phyloP scores from a whole-genome alignment of 345 rosid species.

The Kernera saxatilis region DNA sequence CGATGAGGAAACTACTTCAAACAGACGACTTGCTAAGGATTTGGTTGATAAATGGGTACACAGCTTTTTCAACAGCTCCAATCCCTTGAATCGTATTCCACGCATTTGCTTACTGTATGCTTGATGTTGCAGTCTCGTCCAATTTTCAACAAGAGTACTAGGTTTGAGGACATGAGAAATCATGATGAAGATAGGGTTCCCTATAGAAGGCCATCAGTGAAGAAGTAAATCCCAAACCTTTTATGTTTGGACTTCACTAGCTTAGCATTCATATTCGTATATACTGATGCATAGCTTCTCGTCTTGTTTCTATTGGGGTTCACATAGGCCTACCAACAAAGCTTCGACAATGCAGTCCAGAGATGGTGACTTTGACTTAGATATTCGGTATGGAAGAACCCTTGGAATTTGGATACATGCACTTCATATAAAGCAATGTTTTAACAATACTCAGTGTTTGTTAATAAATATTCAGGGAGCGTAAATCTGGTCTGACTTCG shows the following conservation, averaged over 20 bases:
- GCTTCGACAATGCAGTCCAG: conserved; percentile 68
- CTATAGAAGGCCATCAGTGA: conserved; percentile 64
- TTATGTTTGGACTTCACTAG: background rate
- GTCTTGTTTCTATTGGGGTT: background rate
- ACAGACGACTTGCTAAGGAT: conserved; percentile 92
- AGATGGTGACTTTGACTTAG: conserved; percentile 89
- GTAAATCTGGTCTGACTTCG: conserved; percentile 65
- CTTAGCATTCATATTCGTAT: background rate
- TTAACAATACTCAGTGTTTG: conserved; percentile 1
- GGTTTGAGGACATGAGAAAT: conserved; percentile 93
- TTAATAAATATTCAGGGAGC: conserved; percentile 40
- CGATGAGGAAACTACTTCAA: conserved; percentile 90
- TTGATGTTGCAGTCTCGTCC: conserved; percentile 79
- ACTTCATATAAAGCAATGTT: background rate
- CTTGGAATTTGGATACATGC: background rate
- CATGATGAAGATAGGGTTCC: conserved; percentile 72
- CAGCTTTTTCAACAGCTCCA: background rate
- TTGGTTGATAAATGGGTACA: conserved; percentile 98
- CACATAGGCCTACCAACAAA: conserved; percentile 57
- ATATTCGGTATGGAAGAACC: conserved; percentile 50
- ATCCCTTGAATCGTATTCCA: background rate
- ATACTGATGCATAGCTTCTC: conserved; percentile 4
- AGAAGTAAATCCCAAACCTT: conserved; percentile 45
- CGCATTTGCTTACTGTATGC: conserved; percentile 1
- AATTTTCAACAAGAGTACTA: conserved; percentile 93